These are phyloP conservation scores for Clavulina sp. DNA, from an alignment of 768 basidiomycete species.

Conservation along the genomic window DNA sequence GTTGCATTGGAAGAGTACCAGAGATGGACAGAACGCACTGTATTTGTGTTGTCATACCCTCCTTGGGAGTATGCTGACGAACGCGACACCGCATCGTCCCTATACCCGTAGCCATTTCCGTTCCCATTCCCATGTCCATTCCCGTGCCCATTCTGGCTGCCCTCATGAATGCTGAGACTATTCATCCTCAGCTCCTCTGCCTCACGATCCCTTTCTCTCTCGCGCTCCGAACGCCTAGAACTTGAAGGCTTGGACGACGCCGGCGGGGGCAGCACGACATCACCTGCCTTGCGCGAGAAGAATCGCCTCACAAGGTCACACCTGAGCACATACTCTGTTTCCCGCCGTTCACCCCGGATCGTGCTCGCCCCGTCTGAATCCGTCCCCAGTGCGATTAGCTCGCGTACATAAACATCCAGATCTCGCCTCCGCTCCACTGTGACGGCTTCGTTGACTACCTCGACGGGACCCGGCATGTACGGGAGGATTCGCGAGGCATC, in stretches of 20 bases:
- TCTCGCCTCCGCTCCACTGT: slow-evolving; percentile 67
- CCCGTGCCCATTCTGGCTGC: not conserved
- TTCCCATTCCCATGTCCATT: not conserved
- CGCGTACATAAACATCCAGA: slow-evolving; percentile 74
- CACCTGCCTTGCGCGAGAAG: slow-evolving; percentile 63
- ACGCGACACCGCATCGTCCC: too few species aligned
- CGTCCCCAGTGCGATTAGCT: slow-evolving; percentile 53
- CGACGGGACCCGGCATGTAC: slow-evolving; percentile 91
- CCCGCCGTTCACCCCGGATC: too few species aligned
- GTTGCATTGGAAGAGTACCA: too few species aligned
- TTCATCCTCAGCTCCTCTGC: too few species aligned
- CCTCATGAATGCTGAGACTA: too few species aligned
- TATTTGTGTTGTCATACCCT: too few species aligned
- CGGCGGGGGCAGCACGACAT: not conserved
- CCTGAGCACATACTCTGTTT: slow-evolving; percentile 71
- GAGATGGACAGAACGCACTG: too few species aligned
- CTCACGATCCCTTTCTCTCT: too few species aligned
- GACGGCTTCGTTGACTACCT: slow-evolving; percentile 65
- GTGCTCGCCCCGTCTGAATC: slow-evolving; percentile 29
- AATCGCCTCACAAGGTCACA: slow-evolving; percentile 68
- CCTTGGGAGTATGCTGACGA: too few species aligned
- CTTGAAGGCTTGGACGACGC: not conserved
- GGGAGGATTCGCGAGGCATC: slow-evolving; percentile 52
- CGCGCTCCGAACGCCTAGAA: not conserved
- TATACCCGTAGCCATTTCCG: too few species aligned